Percentiles rank a stretch among this genome's conserved stretches.
Evolutionary conservation across 176 grass and related monocot species (phyloP).

Genomic region (Bromus sterilis): DNA sequence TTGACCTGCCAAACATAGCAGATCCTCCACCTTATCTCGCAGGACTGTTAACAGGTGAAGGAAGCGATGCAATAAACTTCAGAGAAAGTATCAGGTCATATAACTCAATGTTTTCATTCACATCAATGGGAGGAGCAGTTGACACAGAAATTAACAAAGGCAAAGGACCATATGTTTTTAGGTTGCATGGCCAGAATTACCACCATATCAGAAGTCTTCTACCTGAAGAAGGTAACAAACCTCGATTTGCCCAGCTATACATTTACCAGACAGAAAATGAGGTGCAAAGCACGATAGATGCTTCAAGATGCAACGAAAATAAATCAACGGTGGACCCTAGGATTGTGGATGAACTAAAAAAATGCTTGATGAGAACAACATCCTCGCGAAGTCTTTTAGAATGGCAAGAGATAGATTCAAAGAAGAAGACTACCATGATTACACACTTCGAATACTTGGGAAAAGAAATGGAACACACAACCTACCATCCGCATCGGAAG

Average conservation of each 20-base stretch:
- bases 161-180: neutral
- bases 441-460: too few relatives aligned
- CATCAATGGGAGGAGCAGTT: neutral
- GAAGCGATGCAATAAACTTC: neutral
- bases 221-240: neutral
- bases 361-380: neutral
- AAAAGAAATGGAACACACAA: neutral
- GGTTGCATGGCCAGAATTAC: neutral
- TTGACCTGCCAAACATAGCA: too few relatives aligned
- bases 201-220: neutral
- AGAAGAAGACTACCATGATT: too few relatives aligned
- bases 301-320: neutral
- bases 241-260: neutral
- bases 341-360: neutral
- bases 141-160: neutral
- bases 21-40: too few relatives aligned
- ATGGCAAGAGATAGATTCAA: too few relatives aligned
- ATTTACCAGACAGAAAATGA: neutral
- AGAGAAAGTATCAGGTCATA: neutral
- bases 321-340: too few relatives aligned
- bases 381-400: neutral
- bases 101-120: conserved; percentile 17
- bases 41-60: neutral
- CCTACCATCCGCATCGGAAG: neutral
- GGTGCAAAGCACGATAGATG: neutral